phyloP scores from a whole-genome alignment of 257 asterid genomes.

The Avicennia marina region DNA sequence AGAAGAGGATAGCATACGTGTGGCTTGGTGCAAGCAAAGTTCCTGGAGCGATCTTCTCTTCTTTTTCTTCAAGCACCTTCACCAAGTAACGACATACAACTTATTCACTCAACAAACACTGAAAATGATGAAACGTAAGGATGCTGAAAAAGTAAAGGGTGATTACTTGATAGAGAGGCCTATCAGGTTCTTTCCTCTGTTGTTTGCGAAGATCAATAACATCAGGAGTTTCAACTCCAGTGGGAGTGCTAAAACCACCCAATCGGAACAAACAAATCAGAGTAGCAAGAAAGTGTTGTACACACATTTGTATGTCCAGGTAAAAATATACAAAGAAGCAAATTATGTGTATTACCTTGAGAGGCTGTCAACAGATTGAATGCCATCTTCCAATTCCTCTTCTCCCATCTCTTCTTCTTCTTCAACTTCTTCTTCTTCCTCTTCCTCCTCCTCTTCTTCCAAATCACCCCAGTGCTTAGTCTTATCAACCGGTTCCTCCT shows the following conservation, averaged over 20 bases:
- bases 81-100: slow-evolving; percentile 14
- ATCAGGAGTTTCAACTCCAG: slow-evolving; percentile 98
- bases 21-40: slow-evolving; percentile 80
- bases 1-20: slow-evolving; percentile 45
- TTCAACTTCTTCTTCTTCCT: slow-evolving; percentile 71
- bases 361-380: slow-evolving; percentile 84
- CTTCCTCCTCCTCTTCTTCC: slow-evolving; percentile 92
- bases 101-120: slow-evolving; percentile 1
- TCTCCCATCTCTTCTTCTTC: slow-evolving; percentile 79
- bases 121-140: not conserved
- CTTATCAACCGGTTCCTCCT: slow-evolving; percentile 96
- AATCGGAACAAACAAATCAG: slow-evolving; percentile 18
- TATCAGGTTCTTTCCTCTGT: slow-evolving; percentile 96
- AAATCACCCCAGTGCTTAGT: slow-evolving; percentile 94
- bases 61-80: slow-evolving; percentile 92
- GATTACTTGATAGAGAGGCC: slow-evolving; percentile 85
- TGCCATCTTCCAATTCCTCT: slow-evolving; percentile 82
- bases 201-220: slow-evolving; percentile 97
- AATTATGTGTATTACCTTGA: slow-evolving; percentile 49
- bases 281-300: not conserved
- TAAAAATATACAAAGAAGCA: not conserved
- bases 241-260: slow-evolving; percentile 66
- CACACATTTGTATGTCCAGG: not conserved
- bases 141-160: not conserved
- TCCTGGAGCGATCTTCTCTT: slow-evolving; percentile 81